These are phyloP conservation scores for Platanthera zijinensis DNA, from an alignment of 106 monocot genomes.

Conservation along the genomic window DNA sequence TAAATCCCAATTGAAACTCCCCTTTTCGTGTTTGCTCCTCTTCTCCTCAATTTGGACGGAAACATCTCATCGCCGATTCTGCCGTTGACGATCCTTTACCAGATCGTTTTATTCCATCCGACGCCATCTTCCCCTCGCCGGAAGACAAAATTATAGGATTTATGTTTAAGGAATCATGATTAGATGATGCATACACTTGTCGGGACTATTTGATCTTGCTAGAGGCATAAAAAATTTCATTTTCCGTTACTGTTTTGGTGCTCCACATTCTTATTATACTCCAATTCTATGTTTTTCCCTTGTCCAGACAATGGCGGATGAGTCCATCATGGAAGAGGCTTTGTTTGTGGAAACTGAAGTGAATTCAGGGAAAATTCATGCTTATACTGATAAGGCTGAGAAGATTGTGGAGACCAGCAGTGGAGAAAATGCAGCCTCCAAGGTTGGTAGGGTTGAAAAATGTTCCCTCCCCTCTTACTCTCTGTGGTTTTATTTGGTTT, in stretches of 20 bases:
- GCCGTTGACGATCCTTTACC: background rate
- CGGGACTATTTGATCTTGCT: background rate
- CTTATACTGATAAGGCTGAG: conserved; percentile 3
- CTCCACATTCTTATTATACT: background rate
- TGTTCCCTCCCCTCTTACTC: too few relatives aligned
- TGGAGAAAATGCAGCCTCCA: conserved; percentile 11
- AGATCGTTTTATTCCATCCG: background rate
- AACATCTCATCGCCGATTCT: background rate
- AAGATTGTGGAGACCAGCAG: conserved; percentile 7
- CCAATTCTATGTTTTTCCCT: background rate
- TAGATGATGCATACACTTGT: background rate
- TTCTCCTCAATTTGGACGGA: background rate
- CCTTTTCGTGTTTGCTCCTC: background rate
- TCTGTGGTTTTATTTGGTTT: too few relatives aligned
- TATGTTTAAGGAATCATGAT: background rate
- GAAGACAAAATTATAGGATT: background rate
- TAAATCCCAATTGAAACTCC: background rate
- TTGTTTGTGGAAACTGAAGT: conserved; percentile 9
- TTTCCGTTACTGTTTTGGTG: background rate
- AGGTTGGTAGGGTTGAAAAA: too few relatives aligned
- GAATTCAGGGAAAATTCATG: conserved; percentile 7
- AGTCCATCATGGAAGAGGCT: conserved; percentile 12
- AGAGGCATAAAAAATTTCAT: background rate
- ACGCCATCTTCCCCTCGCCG: background rate
- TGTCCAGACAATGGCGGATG: conserved; percentile 12